Conservation (phyloP, 75 land plant species). For the Selaginella moellendorffii region DNA sequence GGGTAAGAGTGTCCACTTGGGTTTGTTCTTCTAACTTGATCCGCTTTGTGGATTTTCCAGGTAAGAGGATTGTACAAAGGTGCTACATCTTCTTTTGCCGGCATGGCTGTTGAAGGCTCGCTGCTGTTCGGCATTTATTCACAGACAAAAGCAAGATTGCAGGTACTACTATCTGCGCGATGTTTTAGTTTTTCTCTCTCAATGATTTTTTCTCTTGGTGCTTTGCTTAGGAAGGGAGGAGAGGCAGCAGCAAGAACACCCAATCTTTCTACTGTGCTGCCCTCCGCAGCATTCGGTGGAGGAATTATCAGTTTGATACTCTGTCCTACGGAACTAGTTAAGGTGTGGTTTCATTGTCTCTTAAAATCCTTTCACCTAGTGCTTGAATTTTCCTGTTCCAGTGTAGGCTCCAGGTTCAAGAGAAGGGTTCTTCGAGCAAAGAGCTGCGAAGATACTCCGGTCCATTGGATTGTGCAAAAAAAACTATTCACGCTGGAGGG, state of each 20-base stretch:
- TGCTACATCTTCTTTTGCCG: constrained; percentile 86
- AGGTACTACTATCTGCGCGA: constrained; percentile 30
- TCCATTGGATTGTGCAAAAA: constrained; percentile 74
- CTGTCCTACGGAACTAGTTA: constrained; percentile 84
- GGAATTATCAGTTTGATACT: constrained; percentile 65
- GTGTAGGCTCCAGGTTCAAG: constrained; percentile 98
- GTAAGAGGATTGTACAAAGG: constrained; percentile 83
- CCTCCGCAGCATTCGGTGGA: constrained; percentile 81
- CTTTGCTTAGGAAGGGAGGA: constrained; percentile 30
- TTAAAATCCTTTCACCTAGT: neutral
- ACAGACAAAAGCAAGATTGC: constrained; percentile 53
- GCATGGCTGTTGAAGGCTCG: constrained; percentile 86
- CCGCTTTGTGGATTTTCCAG: no score
- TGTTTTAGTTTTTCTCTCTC: no score
- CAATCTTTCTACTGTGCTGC: constrained; percentile 46
- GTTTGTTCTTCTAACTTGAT: no score
- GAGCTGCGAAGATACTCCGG: constrained; percentile 34
- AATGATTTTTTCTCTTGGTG: no score
- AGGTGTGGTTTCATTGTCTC: constrained; percentile 30
- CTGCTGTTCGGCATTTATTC: constrained; percentile 83
- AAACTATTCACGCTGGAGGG: constrained; percentile 58
- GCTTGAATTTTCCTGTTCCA: constrained; percentile 23
- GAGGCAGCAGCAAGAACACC: constrained; percentile 31
- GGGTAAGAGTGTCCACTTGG: no score
- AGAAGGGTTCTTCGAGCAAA: constrained; percentile 20